Percentiles rank a stretch among this genome's conserved stretches.
phyloP scores from a whole-genome alignment of 108 stramenopile species.

The Mediolabrus comicus region DNA sequence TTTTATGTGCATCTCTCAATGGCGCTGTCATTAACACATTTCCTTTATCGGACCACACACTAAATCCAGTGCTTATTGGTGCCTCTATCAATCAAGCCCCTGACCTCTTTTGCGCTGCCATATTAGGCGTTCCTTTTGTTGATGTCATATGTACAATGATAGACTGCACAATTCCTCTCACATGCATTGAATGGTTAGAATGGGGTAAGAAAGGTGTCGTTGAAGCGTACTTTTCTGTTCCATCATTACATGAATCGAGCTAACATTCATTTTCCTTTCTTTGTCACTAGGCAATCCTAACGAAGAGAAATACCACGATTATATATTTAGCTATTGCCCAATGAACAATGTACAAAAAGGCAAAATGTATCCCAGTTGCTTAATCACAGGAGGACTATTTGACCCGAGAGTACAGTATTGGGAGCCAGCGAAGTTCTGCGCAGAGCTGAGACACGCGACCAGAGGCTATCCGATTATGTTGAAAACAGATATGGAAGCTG shows the following conservation, averaged over 20 bases:
- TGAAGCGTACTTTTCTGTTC: too few species aligned
- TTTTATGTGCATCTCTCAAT: too few species aligned
- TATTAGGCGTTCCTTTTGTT: slow-evolving; percentile 96
- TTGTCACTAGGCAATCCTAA: slow-evolving; percentile 89
- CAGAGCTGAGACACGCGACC: slow-evolving; percentile 42
- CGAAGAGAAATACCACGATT: slow-evolving; percentile 60
- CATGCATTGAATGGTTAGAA: slow-evolving; percentile 81
- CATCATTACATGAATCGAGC: too few species aligned
- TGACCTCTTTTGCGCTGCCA: slow-evolving; percentile 83
- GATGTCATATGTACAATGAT: slow-evolving; percentile 84
- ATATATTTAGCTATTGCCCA: slow-evolving; percentile 86
- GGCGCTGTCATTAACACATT: too few species aligned
- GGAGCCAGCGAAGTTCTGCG: slow-evolving; percentile 50
- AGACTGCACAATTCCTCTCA: slow-evolving; percentile 88
- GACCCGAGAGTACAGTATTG: slow-evolving; percentile 84
- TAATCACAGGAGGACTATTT: slow-evolving; percentile 90
- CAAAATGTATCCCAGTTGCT: slow-evolving; percentile 80
- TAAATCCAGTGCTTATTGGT: slow-evolving; percentile 71
- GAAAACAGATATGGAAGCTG: slow-evolving; percentile 87
- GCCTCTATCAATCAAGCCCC: slow-evolving; percentile 79
- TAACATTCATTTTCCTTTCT: too few species aligned
- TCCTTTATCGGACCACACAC: too few species aligned
- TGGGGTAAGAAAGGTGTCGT: too few species aligned
- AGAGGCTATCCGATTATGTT: slow-evolving; percentile 53
- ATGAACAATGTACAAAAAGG: slow-evolving; percentile 81